phyloP scores from a whole-genome alignment of 2,329 filamentous ascomycete genomes.

The Neonectria magnoliae region DNA sequence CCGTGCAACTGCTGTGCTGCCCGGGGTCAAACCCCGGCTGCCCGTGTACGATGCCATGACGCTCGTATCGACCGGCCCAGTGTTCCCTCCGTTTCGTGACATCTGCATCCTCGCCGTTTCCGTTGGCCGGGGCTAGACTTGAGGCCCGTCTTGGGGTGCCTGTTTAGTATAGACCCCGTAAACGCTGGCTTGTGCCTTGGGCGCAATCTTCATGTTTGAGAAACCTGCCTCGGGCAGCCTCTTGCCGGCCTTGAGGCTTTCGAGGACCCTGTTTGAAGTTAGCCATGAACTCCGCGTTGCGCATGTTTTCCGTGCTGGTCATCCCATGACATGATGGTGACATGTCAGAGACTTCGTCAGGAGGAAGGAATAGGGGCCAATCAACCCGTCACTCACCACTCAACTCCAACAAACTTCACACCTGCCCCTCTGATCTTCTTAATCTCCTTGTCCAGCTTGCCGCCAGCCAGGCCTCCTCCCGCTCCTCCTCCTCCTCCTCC shows the following conservation, averaged over 20 bases:
- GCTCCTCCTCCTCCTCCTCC: conserved; percentile 54
- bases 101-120: neutral
- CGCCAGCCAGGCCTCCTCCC: conserved; percentile 79
- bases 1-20: conserved; percentile 8
- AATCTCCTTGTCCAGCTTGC: conserved; percentile 86
- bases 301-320: neutral
- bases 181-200: conserved; percentile 72
- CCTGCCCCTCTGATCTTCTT: conserved; percentile 71
- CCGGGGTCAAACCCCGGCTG: neutral
- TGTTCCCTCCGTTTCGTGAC: neutral
- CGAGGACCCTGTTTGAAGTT: conserved; percentile 70
- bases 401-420: conserved; percentile 81
- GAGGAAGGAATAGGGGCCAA: neutral
- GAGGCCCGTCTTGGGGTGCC: conserved; percentile 11
- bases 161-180: conserved; percentile 57
- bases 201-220: conserved; percentile 68
- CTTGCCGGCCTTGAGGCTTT: conserved; percentile 80
- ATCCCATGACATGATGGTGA: neutral
- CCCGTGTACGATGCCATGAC: conserved; percentile 6
- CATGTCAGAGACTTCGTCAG: neutral
- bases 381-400: conserved; percentile 69
- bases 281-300: neutral
- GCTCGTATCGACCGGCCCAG: conserved; percentile 1
- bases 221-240: conserved; percentile 81
- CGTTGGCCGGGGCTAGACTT: neutral